These are phyloP conservation scores for Trichoderma endophyticum DNA, from an alignment of 2,329 filamentous ascomycete species.

Conservation along the genomic window DNA sequence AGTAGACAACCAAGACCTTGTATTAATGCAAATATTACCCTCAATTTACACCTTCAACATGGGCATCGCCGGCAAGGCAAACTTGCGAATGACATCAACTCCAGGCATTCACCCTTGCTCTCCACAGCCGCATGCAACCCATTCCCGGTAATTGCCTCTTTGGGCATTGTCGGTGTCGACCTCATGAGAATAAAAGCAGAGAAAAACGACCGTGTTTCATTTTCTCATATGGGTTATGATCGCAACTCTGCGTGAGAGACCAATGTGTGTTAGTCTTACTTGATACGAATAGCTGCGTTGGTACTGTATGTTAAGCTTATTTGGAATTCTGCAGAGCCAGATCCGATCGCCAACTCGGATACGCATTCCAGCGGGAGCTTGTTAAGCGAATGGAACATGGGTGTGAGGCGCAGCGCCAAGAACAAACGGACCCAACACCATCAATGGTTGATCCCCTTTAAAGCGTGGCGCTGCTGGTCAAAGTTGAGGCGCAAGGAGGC, in stretches of 20 bases:
- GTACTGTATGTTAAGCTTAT: neutral
- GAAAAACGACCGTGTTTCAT: no score
- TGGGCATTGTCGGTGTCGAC: neutral
- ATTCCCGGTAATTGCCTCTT: neutral
- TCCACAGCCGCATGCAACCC: neutral
- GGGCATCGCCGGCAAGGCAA: neutral
- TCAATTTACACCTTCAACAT: neutral
- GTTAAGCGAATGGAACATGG: neutral
- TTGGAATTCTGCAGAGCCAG: neutral
- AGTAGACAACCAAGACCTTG: neutral
- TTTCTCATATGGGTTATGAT: accelerated
- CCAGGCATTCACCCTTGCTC: neutral
- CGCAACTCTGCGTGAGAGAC: no score
- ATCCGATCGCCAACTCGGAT: neutral
- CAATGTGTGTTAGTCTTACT: accelerated
- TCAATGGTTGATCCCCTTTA: neutral
- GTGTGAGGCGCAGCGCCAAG: neutral
- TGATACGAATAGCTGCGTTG: neutral
- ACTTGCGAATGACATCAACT: neutral
- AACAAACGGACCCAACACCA: neutral
- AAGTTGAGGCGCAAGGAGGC: neutral
- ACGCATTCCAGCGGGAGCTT: neutral
- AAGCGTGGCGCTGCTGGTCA: neutral
- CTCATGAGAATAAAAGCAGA: no score
- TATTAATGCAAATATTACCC: neutral